Evolutionary conservation across 2,329 filamentous ascomycete genomes (phyloP).

Genomic region (Apiospora pterosperma): DNA sequence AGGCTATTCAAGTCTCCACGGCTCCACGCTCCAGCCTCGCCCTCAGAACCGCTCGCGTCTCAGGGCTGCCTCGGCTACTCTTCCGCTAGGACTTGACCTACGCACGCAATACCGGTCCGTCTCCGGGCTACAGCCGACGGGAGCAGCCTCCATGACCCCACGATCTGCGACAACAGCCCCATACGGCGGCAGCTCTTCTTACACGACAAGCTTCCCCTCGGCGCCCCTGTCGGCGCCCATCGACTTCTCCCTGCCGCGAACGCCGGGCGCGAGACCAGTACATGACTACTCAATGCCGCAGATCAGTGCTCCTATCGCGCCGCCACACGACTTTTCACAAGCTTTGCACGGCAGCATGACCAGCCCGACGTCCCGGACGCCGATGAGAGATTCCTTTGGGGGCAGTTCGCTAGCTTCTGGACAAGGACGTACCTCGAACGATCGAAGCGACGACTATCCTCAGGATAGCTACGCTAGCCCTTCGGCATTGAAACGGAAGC

Average conservation of each 20-base stretch:
- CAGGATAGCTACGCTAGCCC: constrained; percentile 21
- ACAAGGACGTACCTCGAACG: constrained; percentile 19
- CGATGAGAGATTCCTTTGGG: constrained; percentile 43
- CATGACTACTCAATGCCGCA: constrained; percentile 51
- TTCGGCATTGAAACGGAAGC: constrained; percentile 23
- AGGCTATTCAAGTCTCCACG: constrained; percentile 43
- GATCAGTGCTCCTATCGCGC: constrained; percentile 51
- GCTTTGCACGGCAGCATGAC: constrained; percentile 41
- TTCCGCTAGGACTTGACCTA: constrained; percentile 27
- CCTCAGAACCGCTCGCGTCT: constrained; percentile 44
- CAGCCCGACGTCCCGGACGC: constrained; percentile 35
- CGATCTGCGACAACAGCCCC: constrained; percentile 37
- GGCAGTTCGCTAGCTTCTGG: constrained; percentile 25
- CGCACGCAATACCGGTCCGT: constrained; percentile 29
- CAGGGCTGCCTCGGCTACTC: constrained; percentile 39
- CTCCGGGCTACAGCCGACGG: constrained; percentile 26
- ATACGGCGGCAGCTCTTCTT: constrained; percentile 39
- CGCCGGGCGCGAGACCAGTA: constrained; percentile 33
- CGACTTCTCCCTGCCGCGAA: constrained; percentile 47
- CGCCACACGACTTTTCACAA: constrained; percentile 49
- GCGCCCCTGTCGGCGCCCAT: constrained; percentile 52
- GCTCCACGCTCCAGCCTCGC: constrained; percentile 37
- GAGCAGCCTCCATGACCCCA: constrained; percentile 26
- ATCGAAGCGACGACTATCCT: constrained; percentile 26
- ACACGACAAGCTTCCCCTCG: constrained; percentile 49